Evolutionary conservation across 495 filamentous ascomycete species (phyloP).

Genomic region (Neurospora sp.): DNA sequence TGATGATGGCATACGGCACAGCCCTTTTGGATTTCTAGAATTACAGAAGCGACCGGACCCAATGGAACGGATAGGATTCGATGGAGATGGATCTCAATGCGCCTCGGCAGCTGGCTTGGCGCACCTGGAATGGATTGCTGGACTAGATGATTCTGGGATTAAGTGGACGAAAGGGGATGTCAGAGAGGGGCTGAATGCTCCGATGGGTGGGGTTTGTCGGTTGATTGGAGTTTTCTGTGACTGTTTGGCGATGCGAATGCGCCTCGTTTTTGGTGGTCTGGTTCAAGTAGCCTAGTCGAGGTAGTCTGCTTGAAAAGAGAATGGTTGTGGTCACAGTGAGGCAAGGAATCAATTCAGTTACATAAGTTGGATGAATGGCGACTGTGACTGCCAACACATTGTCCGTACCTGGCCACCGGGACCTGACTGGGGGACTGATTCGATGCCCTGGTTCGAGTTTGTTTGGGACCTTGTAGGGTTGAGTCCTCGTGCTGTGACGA

Average conservation of each 20-base stretch:
- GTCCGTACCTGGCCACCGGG: background rate
- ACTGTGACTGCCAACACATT: background rate
- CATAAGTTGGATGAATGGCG: background rate
- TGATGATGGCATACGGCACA: background rate
- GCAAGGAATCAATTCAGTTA: background rate
- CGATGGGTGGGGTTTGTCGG: background rate
- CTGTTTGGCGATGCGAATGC: background rate
- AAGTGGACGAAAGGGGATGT: background rate
- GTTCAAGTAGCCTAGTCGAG: background rate
- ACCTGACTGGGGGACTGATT: background rate
- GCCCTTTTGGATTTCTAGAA: background rate
- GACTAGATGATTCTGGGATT: background rate
- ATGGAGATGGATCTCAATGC: background rate
- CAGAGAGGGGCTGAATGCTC: background rate
- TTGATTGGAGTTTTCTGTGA: background rate
- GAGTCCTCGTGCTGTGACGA: background rate
- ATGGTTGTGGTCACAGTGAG: background rate
- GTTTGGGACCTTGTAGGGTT: background rate
- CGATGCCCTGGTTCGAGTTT: background rate
- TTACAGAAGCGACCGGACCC: background rate
- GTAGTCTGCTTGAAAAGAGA: background rate
- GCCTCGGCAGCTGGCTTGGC: background rate
- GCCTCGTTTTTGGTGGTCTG: background rate
- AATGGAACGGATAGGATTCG: background rate
- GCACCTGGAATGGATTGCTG: background rate